Conservation (phyloP, 2,329 filamentous ascomycete genomes). For the Neopestalotiopsis sp. region DNA sequence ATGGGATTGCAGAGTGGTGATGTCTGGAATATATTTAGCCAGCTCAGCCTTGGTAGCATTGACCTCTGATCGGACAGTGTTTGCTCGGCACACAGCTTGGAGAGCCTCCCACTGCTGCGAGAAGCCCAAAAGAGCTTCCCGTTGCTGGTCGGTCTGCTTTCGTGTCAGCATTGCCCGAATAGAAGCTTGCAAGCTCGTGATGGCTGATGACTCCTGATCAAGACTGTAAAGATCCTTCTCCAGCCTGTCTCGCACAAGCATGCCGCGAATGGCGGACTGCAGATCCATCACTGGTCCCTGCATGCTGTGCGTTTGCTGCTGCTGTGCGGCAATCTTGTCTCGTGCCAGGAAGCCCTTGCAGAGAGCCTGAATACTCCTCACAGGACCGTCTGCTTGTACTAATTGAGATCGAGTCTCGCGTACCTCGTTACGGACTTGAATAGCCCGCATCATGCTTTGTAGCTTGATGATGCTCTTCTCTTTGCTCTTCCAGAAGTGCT, state of each 20-base stretch:
- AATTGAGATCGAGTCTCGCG: conserved; percentile 63
- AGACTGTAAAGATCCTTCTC: conserved; percentile 57
- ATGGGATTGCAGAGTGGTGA: conserved; percentile 56
- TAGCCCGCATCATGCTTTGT: conserved; percentile 80
- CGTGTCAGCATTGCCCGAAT: conserved; percentile 67
- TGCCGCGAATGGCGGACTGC: conserved; percentile 72
- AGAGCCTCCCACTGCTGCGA: conserved; percentile 56
- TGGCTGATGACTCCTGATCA: conserved; percentile 53
- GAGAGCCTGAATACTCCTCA: conserved; percentile 69
- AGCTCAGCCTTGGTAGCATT: conserved; percentile 55
- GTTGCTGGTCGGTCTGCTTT: conserved; percentile 56
- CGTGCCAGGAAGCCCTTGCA: conserved; percentile 72
- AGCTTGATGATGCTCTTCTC: conserved; percentile 77
- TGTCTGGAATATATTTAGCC: conserved; percentile 45
- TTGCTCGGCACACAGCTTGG: conserved; percentile 54
- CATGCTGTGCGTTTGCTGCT: conserved; percentile 58
- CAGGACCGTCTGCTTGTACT: conserved; percentile 64
- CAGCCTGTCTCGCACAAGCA: conserved; percentile 61
- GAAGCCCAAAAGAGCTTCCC: conserved; percentile 56
- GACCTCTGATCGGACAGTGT: conserved; percentile 51
- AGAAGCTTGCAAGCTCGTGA: conserved; percentile 68
- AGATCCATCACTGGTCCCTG: conserved; percentile 61
- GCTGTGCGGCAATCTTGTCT: conserved; percentile 60
- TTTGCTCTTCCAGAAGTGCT: conserved; percentile 71
- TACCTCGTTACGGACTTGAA: conserved; percentile 66